phyloP scores from a whole-genome alignment of 495 filamentous ascomycete genomes.

The Mytilinidion resinicola region DNA sequence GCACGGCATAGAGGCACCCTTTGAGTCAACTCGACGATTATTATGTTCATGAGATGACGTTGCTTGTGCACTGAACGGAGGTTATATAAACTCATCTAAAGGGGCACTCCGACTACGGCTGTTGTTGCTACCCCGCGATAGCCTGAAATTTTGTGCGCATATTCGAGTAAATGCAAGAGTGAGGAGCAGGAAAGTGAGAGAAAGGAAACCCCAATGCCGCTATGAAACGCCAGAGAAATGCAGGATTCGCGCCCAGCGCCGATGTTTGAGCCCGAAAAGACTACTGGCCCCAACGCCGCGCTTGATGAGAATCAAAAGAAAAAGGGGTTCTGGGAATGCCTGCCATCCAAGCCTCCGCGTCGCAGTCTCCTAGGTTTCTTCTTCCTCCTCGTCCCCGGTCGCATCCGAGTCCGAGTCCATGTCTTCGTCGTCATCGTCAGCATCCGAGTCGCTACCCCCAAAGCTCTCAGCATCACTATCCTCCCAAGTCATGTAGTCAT shows the following conservation, averaged over 20 bases:
- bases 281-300: conserved; percentile 16
- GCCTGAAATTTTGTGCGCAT: too few species aligned
- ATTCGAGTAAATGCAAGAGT: neutral
- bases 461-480: conserved; percentile 28
- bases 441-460: conserved; percentile 71
- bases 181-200: neutral
- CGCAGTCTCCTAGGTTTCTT: conserved; percentile 27
- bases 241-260: neutral
- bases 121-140: too few species aligned
- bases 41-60: too few species aligned
- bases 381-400: conserved; percentile 27
- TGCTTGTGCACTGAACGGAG: too few species aligned
- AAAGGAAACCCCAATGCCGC: neutral
- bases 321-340: neutral
- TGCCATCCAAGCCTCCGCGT: conserved; percentile 19
- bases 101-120: too few species aligned
- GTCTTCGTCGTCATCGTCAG: conserved; percentile 55
- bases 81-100: too few species aligned
- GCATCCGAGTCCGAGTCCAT: conserved; percentile 40
- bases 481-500: conserved; percentile 54
- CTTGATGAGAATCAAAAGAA: conserved; percentile 4
- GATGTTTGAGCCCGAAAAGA: conserved; percentile 1
- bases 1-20: too few species aligned
- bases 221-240: conserved; percentile 11
- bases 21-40: too few species aligned